Conservation (phyloP, 768 basidiomycete genomes). For the Saitozyma sp. region DNA sequence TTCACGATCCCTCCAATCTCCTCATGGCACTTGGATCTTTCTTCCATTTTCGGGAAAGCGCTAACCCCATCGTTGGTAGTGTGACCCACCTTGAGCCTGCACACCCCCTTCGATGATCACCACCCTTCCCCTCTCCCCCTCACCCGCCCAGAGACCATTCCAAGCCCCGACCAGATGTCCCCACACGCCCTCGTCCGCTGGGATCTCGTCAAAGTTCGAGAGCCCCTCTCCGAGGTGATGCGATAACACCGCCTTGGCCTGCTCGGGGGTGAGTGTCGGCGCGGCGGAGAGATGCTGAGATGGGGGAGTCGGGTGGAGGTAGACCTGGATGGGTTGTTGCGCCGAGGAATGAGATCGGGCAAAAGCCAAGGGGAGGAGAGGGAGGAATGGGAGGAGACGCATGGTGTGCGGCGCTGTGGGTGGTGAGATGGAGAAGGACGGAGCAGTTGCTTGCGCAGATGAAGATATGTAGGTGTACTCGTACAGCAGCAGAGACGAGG, state of each 20-base stretch:
- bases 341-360: slow-evolving; percentile 4
- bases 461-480: too few species aligned
- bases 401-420: slow-evolving; percentile 3
- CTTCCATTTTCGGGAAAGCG: too few species aligned
- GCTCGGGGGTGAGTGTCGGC: slow-evolving; percentile 40
- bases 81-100: slow-evolving; percentile 33
- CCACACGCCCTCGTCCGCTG: slow-evolving; percentile 42
- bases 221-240: slow-evolving; percentile 42
- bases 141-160: slow-evolving; percentile 5
- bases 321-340: slow-evolving; percentile 45
- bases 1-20: neutral
- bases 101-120: slow-evolving; percentile 48
- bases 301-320: slow-evolving; percentile 44
- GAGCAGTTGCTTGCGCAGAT: too few species aligned
- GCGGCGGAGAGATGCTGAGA: slow-evolving; percentile 10
- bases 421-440: neutral
- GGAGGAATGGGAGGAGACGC: slow-evolving; percentile 5
- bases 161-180: slow-evolving; percentile 37
- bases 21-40: too few species aligned
- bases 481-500: neutral
- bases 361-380: slow-evolving; percentile 7
- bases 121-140: slow-evolving; percentile 30
- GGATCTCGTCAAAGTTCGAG: slow-evolving; percentile 47
- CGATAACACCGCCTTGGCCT: slow-evolving; percentile 46
- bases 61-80: too few species aligned